Conservation (phyloP, 2,329 filamentous ascomycete species). For the Fusarium nodosum region DNA sequence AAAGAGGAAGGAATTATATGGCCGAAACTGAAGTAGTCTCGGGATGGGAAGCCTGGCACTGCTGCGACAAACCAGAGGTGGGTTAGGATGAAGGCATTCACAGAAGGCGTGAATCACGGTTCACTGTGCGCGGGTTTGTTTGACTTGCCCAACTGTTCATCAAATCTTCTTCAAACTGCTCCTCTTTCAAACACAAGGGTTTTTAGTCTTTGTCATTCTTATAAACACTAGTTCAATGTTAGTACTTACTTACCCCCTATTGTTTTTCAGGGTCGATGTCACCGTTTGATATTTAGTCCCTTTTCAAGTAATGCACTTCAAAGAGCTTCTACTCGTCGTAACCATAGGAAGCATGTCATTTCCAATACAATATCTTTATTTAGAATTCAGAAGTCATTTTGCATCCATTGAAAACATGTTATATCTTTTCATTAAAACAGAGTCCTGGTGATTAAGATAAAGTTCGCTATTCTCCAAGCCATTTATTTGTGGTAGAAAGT, state of each 20-base stretch:
- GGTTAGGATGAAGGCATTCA: background rate
- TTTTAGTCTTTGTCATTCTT: background rate
- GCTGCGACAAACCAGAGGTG: background rate
- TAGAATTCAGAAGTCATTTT: background rate
- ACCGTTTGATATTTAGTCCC: background rate
- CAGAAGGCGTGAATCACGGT: slow-evolving; percentile 1
- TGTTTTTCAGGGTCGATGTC: background rate
- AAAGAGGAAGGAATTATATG: background rate
- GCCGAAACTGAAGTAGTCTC: background rate
- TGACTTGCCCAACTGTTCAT: background rate
- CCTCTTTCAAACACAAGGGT: background rate
- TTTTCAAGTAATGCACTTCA: background rate
- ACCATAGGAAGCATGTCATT: background rate
- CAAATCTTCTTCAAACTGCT: no score
- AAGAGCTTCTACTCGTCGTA: background rate
- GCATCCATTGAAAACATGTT: background rate
- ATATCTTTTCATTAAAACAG: background rate
- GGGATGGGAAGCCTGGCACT: background rate
- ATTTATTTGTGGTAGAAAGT: background rate
- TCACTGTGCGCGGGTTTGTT: no score
- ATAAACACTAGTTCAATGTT: background rate
- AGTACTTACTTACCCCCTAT: no score
- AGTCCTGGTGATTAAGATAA: background rate
- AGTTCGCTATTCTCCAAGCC: background rate
- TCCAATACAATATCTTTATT: background rate